phyloP scores from a whole-genome alignment of 805 yeast species.

The Debaryomyces hansenii region DNA sequence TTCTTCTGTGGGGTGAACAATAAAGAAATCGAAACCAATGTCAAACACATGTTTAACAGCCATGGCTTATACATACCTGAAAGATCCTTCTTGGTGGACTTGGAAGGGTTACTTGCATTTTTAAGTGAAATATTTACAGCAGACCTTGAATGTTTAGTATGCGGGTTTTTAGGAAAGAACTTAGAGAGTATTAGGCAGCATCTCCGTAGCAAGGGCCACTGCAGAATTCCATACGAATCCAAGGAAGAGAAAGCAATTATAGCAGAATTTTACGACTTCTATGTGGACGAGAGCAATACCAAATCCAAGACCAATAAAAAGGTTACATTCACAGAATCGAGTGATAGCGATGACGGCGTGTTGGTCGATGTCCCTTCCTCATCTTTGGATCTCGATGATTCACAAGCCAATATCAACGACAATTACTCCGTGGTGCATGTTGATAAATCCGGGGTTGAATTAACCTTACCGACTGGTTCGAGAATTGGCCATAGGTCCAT shows the following conservation, averaged over 20 bases:
- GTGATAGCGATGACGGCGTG: conserved; percentile 9
- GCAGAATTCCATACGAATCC: conserved; percentile 46
- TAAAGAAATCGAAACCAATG: conserved; percentile 53
- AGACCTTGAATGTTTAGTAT: conserved; percentile 44
- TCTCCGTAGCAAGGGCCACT: conserved; percentile 43
- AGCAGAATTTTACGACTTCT: conserved; percentile 40
- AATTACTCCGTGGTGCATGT: conserved; percentile 36
- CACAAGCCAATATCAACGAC: conserved; percentile 18
- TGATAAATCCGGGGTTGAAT: conserved; percentile 62
- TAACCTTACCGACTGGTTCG: conserved; percentile 75
- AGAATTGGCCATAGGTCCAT: conserved; percentile 81
- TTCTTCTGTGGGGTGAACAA: conserved; percentile 58
- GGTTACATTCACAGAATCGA: conserved; percentile 23
- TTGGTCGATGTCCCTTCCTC: conserved; percentile 9
- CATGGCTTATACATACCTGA: conserved; percentile 51
- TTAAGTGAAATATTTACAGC: conserved; percentile 37
- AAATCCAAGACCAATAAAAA: conserved; percentile 16
- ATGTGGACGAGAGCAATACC: conserved; percentile 15
- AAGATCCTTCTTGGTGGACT: conserved; percentile 34
- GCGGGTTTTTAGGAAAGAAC: conserved; percentile 44
- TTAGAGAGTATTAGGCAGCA: conserved; percentile 46
- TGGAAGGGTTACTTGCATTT: conserved; percentile 39
- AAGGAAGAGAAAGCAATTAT: conserved; percentile 35
- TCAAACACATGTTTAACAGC: conserved; percentile 43
- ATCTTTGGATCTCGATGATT: conserved; percentile 12